Evolutionary conservation across 768 basidiomycete genomes (phyloP).

Genomic region (Sutorius australiensis): DNA sequence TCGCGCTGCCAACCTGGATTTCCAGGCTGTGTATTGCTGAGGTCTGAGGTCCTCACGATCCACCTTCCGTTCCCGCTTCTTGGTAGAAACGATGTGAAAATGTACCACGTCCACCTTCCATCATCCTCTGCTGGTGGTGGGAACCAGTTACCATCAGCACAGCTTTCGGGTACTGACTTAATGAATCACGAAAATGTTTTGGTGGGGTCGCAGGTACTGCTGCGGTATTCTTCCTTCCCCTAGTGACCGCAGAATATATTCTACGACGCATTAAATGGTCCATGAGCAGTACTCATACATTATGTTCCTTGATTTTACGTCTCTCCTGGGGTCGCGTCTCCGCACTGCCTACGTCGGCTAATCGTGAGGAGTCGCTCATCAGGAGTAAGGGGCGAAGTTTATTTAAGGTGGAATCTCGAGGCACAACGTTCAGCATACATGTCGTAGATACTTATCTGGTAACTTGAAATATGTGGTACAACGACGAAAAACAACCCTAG

Average conservation of each 20-base stretch:
- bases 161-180: not conserved
- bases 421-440: not conserved
- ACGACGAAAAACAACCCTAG: not conserved
- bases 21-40: conserved; percentile 33
- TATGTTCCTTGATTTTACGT: not conserved
- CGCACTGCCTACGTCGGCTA: not conserved
- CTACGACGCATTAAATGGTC: not conserved
- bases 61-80: not conserved
- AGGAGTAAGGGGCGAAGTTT: not conserved
- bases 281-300: not conserved
- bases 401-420: not conserved
- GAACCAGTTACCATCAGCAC: not conserved
- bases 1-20: conserved; percentile 39
- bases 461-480: not conserved
- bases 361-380: not conserved
- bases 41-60: not conserved
- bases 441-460: not conserved
- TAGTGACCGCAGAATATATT: not conserved
- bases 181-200: too few relatives aligned
- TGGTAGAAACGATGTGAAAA: not conserved
- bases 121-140: not conserved
- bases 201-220: too few relatives aligned
- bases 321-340: too few relatives aligned
- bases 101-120: not conserved
- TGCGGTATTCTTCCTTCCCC: too few relatives aligned